These are phyloP conservation scores for Neurospora intermedia DNA, from an alignment of 495 filamentous ascomycete species.

Conservation along the genomic window DNA sequence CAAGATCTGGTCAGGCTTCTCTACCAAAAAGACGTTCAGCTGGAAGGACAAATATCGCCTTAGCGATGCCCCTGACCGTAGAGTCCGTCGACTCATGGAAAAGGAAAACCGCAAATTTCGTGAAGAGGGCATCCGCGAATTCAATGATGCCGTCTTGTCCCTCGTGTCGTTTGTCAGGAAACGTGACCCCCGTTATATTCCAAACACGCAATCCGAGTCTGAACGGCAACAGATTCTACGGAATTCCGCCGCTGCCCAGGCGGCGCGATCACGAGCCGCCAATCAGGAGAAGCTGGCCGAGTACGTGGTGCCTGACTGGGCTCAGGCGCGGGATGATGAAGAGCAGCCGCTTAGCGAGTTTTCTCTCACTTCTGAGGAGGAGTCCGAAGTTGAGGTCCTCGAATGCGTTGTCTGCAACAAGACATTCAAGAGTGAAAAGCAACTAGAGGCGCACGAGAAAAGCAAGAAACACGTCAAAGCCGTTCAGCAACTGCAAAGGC, in stretches of 20 bases:
- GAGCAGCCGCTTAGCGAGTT: slow-evolving; percentile 29
- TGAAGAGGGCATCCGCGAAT: slow-evolving; percentile 73
- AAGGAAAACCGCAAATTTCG: slow-evolving; percentile 87
- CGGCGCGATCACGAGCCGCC: slow-evolving; percentile 71
- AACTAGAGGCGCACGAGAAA: slow-evolving; percentile 86
- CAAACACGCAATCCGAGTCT: slow-evolving; percentile 55
- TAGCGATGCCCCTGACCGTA: slow-evolving; percentile 79
- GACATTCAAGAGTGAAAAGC: slow-evolving; percentile 85
- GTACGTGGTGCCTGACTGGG: slow-evolving; percentile 69
- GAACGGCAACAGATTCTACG: slow-evolving; percentile 71
- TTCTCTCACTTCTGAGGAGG: slow-evolving; percentile 36
- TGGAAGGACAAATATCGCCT: slow-evolving; percentile 81
- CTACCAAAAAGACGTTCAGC: slow-evolving; percentile 73
- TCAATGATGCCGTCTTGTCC: slow-evolving; percentile 82
- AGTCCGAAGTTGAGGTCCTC: slow-evolving; percentile 51
- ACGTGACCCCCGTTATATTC: slow-evolving; percentile 75
- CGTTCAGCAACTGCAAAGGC: slow-evolving; percentile 61
- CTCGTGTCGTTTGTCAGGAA: slow-evolving; percentile 88
- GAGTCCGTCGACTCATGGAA: slow-evolving; percentile 75
- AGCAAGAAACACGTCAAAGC: slow-evolving; percentile 93
- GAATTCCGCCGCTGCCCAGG: slow-evolving; percentile 72
- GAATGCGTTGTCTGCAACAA: slow-evolving; percentile 93
- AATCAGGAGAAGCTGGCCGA: slow-evolving; percentile 59
- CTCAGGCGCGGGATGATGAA: slow-evolving; percentile 41
- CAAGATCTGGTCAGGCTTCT: slow-evolving; percentile 65